Evolutionary conservation across 2,329 filamentous ascomycete genomes (phyloP), one percentile per base, ranked within the genome.

Genomic region (Aspergillus awamori): DNA sequence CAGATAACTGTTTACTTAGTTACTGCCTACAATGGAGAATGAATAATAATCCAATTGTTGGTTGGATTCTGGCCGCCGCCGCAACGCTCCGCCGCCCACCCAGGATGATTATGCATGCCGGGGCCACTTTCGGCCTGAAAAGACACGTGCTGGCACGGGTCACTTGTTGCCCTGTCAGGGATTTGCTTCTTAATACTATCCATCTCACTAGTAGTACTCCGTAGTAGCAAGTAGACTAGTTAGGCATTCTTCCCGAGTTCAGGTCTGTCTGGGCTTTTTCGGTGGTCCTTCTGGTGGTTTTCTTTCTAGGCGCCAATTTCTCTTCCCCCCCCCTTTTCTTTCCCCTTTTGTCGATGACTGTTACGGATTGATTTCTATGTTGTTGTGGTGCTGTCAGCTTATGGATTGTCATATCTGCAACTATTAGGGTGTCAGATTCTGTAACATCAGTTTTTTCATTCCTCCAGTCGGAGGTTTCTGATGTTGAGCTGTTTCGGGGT

Each of bases 101-200:
- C 47, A 51, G 47, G 47, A 51, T 51, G 15, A 51, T 51, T 51
- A 51, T 51, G 47, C 47, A 39, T 41, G 53, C 38, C 38, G 53
- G 38, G 53, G 24, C 39, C 30, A 53, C 51, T 38, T 8, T 28
- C 15, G 26, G 26, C 17, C 28, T 51, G 26, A 30, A 47, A 33
- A 39, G 49, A 56, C 54, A 63, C 61, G 59, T 63, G 61, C 58
- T 26, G 58, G 58, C 61, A 63, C 61, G 51, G 61, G 47, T 60
- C 61, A 60, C 61, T 52, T 41, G 41, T 39, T 63, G 61, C 49
- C 58, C 61, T 63, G 61, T 45, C 53, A 33, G 53, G 10, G 41
- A 43, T 20, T 38, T n/a, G 17, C 17, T 43, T 53, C 17, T 22
- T 22, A 6, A 45, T 13, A 45, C 41, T 22, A 45, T 22, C 20